Percentiles rank a stretch among this genome's conserved stretches.
These are phyloP conservation scores for Cunninghamia lanceolata DNA, from an alignment of 75 land plant species.

Conservation along the genomic window DNA sequence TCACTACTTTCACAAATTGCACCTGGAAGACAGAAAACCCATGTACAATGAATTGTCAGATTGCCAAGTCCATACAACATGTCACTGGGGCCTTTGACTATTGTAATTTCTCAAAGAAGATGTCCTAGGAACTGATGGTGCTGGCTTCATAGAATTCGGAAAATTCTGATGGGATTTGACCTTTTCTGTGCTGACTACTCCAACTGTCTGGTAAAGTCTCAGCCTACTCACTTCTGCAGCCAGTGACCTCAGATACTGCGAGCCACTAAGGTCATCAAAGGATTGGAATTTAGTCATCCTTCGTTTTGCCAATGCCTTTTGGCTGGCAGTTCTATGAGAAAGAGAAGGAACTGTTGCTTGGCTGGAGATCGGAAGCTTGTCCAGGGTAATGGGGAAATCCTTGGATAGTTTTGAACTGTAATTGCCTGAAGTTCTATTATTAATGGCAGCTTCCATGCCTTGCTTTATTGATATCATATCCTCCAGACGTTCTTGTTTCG, in stretches of 20 bases:
- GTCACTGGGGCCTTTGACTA: background rate
- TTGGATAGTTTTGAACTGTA: background rate
- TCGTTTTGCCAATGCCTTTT: constrained; percentile 1
- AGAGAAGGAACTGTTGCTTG: constrained; percentile 9
- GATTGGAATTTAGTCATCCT: constrained; percentile 34
- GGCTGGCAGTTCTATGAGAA: background rate
- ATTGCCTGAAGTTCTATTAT: constrained; percentile 4
- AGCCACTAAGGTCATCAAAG: constrained; percentile 41
- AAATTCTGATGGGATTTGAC: background rate
- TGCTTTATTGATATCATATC: constrained; percentile 3
- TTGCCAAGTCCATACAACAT: background rate
- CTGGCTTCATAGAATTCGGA: background rate
- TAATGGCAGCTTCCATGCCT: background rate
- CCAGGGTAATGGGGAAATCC: background rate
- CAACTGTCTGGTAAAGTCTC: constrained; percentile 56
- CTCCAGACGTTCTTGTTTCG: background rate
- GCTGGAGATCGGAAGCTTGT: background rate
- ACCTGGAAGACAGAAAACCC: background rate
- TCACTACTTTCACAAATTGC: background rate
- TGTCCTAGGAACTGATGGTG: background rate
- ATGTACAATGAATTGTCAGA: background rate
- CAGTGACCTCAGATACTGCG: constrained; percentile 36
- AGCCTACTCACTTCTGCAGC: constrained; percentile 39
- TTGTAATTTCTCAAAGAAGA: background rate
- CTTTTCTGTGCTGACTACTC: constrained; percentile 32